Evolutionary conservation across 108 stramenopile genomes (phyloP).

Genomic region (Nitzschia inconspicua): DNA sequence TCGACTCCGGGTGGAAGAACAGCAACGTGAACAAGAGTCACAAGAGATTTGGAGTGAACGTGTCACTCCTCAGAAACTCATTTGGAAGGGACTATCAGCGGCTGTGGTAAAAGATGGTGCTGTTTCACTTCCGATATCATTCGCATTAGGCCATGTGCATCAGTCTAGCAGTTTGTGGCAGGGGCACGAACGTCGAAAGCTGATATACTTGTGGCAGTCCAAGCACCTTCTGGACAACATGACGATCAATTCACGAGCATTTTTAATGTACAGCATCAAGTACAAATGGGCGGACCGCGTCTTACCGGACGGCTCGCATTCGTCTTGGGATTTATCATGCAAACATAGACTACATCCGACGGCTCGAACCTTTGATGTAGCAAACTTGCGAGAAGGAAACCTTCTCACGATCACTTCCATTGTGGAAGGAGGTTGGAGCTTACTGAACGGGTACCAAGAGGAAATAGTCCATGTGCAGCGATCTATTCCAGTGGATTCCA

Average conservation of each 20-base stretch:
- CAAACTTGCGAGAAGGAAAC: background rate
- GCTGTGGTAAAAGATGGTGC: background rate
- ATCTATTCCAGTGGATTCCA: conserved; percentile 16
- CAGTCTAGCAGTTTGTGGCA: background rate
- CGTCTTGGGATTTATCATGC: conserved; percentile 19
- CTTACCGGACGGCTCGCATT: conserved; percentile 8
- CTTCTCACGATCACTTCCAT: conserved; percentile 14
- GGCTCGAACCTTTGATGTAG: conserved; percentile 28
- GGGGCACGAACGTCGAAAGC: background rate
- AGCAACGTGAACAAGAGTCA: too few species aligned
- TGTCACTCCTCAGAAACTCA: background rate
- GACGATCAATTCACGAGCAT: conserved; percentile 4
- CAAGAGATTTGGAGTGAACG: background rate
- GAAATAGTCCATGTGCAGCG: conserved; percentile 7
- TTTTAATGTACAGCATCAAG: conserved; percentile 8
- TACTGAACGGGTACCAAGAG: background rate
- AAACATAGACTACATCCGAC: conserved; percentile 27
- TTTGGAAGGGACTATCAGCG: background rate
- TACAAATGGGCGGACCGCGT: conserved; percentile 13
- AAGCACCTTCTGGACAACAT: conserved; percentile 17
- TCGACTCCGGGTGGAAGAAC: too few species aligned
- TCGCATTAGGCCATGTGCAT: background rate
- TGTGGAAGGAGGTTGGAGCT: conserved; percentile 17
- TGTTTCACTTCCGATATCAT: background rate
- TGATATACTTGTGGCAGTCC: conserved; percentile 4